Evolutionary conservation across 2,329 filamentous ascomycete genomes (phyloP), one percentile per base, ranked within the genome.

Genomic region (Talaromyces verruculosus): DNA sequence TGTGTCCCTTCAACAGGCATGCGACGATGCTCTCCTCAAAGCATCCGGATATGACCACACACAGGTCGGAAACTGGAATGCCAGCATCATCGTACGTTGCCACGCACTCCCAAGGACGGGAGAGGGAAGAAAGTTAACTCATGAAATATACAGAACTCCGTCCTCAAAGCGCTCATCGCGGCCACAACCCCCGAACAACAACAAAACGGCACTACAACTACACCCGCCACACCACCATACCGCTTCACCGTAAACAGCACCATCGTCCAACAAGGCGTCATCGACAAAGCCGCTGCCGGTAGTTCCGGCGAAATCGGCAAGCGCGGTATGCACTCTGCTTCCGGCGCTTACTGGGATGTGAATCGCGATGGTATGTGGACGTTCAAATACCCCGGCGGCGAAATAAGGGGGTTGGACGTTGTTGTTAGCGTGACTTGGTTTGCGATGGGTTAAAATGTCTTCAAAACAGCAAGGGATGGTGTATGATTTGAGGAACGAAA

Each of bases 201-300:
- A 70, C 74, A 37, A 37, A 37, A 37, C 35, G 35, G 35, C 47
- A 71, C 75, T 5, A 45, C 35, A 10, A 45, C 57, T 1, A 19
- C 62, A 7, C 37, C 62, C 13, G 71, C 80, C 8, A 45, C 15
- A 15, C 75, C 86, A 30, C 89, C 91, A 5, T 97, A 89, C 87
- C 98, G 98, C 81, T 98, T 94, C 82, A 92, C 93, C 72, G 93
- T 96, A 82, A 98, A 97, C 85, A 96, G 92, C 84, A 98, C 94
- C 71, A 97, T 98, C 76, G 96, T 98, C 72, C 94, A 99, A 83
- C 94, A 98, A 82, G 79, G 78, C 22, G 84, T 94, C 39, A 87
- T 80, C 61, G 74, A 78, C 69, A 75, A 76, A 69, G 75, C 79
- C 35, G 82, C 85, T 69, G 84, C 85, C 75, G 82, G 84, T 69